A percentile compares a stretch with the other conserved stretches of the same genome.
These are phyloP conservation scores for Elsinoe fawcettii DNA, from an alignment of 2,329 filamentous ascomycete species.

Conservation along the genomic window DNA sequence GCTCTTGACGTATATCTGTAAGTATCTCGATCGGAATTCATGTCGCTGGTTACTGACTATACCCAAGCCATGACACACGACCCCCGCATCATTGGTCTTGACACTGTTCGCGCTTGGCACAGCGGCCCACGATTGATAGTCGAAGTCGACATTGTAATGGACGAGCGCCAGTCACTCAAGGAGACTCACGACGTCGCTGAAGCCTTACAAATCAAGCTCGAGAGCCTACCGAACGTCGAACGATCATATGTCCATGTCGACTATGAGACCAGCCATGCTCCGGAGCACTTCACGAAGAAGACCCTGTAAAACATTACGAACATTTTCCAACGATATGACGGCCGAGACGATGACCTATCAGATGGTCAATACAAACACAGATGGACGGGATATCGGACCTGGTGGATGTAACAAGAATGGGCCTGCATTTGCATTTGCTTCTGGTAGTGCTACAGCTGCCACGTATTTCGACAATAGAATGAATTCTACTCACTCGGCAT, in stretches of 20 bases:
- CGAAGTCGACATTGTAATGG: conserved; percentile 95
- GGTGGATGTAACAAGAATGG: background rate
- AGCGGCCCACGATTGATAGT: conserved; percentile 81
- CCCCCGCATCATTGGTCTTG: conserved; percentile 70
- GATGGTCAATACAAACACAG: background rate
- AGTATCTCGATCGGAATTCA: conserved; percentile 21
- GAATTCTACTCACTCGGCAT: background rate
- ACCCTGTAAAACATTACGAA: background rate
- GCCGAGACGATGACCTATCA: background rate
- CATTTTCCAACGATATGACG: background rate
- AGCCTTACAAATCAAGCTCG: conserved; percentile 86
- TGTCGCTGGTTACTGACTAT: background rate
- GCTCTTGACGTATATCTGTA: conserved; percentile 88
- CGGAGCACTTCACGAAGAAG: conserved; percentile 69
- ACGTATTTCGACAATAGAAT: background rate
- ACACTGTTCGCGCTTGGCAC: conserved; percentile 92
- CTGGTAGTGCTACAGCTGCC: background rate
- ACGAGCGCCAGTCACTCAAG: conserved; percentile 60
- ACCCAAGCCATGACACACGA: conserved; percentile 69
- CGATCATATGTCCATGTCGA: conserved; percentile 94
- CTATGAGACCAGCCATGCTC: conserved; percentile 92
- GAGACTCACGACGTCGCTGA: conserved; percentile 91
- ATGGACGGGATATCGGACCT: background rate
- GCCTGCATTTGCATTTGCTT: background rate
- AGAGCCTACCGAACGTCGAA: conserved; percentile 86